phyloP scores from a whole-genome alignment of 352 stramenopile species.

The Phytophthora citrophthora region DNA sequence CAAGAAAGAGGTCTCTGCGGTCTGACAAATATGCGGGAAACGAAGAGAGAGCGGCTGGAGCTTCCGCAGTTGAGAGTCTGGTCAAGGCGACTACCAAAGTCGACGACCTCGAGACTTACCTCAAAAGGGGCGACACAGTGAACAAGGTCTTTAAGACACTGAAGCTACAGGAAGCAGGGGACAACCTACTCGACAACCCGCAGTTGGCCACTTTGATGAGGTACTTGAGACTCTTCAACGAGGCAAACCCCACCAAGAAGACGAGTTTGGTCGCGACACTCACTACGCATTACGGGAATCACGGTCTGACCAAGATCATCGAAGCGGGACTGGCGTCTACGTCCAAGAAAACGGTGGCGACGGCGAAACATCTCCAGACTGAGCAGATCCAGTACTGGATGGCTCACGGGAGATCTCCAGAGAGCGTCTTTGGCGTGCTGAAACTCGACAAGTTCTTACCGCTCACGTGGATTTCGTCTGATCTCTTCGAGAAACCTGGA shows the following conservation, averaged over 20 bases:
- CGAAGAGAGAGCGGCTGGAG: slow-evolving; percentile 3
- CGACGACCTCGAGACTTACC: slow-evolving; percentile 5
- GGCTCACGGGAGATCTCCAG: background rate
- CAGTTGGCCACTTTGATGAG: slow-evolving; percentile 3
- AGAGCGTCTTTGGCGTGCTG: slow-evolving; percentile 4
- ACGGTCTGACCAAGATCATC: slow-evolving; percentile 16
- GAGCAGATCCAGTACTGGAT: slow-evolving; percentile 18
- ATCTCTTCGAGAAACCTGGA: slow-evolving; percentile 12
- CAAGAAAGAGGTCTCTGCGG: background rate
- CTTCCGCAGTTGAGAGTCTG: background rate
- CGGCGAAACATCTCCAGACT: slow-evolving; percentile 6
- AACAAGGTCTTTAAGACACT: slow-evolving; percentile 14
- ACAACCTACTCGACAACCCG: slow-evolving; percentile 4
- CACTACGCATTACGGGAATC: slow-evolving; percentile 9
- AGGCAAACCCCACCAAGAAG: slow-evolving; percentile 13
- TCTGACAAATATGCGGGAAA: background rate
- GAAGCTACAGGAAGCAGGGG: slow-evolving; percentile 15
- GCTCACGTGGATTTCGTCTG: background rate
- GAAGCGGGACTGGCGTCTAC: slow-evolving; percentile 3
- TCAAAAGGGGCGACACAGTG: slow-evolving; percentile 8
- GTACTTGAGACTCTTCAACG: slow-evolving; percentile 25
- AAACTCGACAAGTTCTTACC: slow-evolving; percentile 8
- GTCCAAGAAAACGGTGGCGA: background rate
- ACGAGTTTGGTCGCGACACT: slow-evolving; percentile 18
- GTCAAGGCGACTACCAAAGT: slow-evolving; percentile 7